A percentile compares a stretch with the other conserved stretches of the same genome.
Evolutionary conservation across 1,284 basidiomycete genomes (phyloP).

Genomic region (Takashimella tepidaria): DNA sequence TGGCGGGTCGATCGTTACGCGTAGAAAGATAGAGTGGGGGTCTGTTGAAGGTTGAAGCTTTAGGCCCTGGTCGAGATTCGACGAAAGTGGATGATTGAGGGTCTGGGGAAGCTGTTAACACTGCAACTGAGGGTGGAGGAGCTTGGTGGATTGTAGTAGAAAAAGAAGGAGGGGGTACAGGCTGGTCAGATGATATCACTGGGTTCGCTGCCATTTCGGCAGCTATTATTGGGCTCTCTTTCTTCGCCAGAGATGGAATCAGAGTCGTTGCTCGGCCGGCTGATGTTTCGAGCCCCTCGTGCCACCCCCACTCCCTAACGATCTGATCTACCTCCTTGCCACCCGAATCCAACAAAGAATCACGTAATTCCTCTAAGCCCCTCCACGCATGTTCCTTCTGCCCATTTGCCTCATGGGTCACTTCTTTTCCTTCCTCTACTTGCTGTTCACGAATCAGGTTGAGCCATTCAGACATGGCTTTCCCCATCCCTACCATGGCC

Average conservation of each 20-base stretch:
- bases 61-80: neutral
- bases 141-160: neutral
- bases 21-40: slow-evolving; percentile 11
- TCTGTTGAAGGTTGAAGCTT: neutral
- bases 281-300: slow-evolving; percentile 36
- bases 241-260: neutral
- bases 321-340: slow-evolving; percentile 38
- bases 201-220: neutral
- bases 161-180: neutral
- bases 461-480: slow-evolving; percentile 42
- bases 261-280: slow-evolving; percentile 17
- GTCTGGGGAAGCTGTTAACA: neutral
- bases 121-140: neutral
- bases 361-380: slow-evolving; percentile 32
- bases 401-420: slow-evolving; percentile 21
- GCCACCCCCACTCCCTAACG: slow-evolving; percentile 44
- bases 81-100: neutral
- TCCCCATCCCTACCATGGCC: slow-evolving; percentile 45
- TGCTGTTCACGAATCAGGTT: slow-evolving; percentile 14
- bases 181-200: neutral
- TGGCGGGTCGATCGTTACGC: slow-evolving; percentile 12
- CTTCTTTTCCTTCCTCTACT: slow-evolving; percentile 4
- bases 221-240: neutral
- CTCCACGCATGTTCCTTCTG: slow-evolving; percentile 17
- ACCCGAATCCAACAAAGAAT: slow-evolving; percentile 36